Evolutionary conservation across 495 filamentous ascomycete species (phyloP).

Genomic region (Entonaema liquescens): DNA sequence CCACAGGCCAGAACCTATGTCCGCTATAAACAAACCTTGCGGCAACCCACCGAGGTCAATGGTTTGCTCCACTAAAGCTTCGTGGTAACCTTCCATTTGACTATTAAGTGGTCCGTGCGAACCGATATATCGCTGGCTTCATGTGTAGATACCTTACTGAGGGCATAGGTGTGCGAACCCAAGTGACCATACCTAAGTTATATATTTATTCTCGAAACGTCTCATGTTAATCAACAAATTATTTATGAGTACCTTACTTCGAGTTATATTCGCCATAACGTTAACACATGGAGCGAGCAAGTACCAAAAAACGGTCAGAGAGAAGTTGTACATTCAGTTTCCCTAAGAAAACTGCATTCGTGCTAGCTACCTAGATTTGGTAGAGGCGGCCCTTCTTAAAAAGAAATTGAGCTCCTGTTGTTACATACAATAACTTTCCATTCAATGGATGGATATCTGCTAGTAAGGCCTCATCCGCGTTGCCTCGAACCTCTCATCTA

Average conservation of each 20-base stretch:
- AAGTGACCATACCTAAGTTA: too few relatives aligned
- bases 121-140: background rate
- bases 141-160: background rate
- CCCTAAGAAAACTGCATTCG: slow-evolving; percentile 5
- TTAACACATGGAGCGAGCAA: background rate
- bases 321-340: slow-evolving; percentile 31
- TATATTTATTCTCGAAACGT: too few relatives aligned
- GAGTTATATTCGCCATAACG: background rate
- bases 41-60: slow-evolving; percentile 32
- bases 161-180: too few relatives aligned
- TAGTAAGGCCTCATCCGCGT: slow-evolving; percentile 1
- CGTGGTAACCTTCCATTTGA: slow-evolving; percentile 41
- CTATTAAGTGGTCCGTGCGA: background rate
- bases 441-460: slow-evolving; percentile 3
- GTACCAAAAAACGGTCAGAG: slow-evolving; percentile 1
- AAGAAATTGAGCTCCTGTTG: slow-evolving; percentile 14
- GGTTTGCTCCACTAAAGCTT: slow-evolving; percentile 27
- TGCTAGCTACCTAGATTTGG: slow-evolving; percentile 3
- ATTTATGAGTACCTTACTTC: too few relatives aligned
- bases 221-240: too few relatives aligned
- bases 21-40: background rate
- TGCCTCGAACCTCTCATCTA: background rate
- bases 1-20: slow-evolving; percentile 11
- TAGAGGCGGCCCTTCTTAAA: background rate
- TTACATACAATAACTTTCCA: slow-evolving; percentile 37